A percentile compares a stretch with the other conserved stretches of the same genome.
Evolutionary conservation across 2,329 filamentous ascomycete genomes (phyloP).

Genomic region (Apiospora rasikravindrae): DNA sequence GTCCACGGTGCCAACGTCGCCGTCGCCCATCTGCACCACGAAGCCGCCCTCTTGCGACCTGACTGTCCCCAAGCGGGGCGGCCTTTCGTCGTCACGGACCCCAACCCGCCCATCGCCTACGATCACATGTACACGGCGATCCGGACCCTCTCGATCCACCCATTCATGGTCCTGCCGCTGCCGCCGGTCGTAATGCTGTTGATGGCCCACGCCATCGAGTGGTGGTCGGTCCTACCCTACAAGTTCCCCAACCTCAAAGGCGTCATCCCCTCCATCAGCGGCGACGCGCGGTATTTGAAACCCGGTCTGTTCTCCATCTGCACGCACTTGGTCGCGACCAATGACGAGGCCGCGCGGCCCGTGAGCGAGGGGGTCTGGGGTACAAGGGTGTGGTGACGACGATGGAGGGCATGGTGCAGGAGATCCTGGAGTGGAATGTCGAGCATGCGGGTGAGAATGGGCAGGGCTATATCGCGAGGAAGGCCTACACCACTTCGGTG

Average conservation of each 20-base stretch:
- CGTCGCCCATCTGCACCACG: constrained; percentile 47
- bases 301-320: constrained; percentile 48
- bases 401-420: constrained; percentile 45
- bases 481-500: constrained; percentile 45
- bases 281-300: constrained; percentile 44
- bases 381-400: constrained; percentile 46
- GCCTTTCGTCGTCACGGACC: constrained; percentile 49
- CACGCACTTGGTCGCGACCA: constrained; percentile 45
- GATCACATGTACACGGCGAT: constrained; percentile 43
- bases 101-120: constrained; percentile 47
- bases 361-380: constrained; percentile 45
- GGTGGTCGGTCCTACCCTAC: constrained; percentile 40
- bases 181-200: constrained; percentile 43
- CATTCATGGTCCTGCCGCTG: constrained; percentile 39
- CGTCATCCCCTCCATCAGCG: constrained; percentile 39
- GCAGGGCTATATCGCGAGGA: constrained; percentile 24
- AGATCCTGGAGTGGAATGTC: constrained; percentile 49
- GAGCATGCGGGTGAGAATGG: constrained; percentile 36
- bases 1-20: constrained; percentile 49
- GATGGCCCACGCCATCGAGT: constrained; percentile 43
- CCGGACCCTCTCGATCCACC: constrained; percentile 41
- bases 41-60: constrained; percentile 40
- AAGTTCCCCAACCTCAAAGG: constrained; percentile 33
- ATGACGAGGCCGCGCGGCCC: constrained; percentile 38
- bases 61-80: constrained; percentile 38